Evolutionary conservation across 495 filamentous ascomycete genomes (phyloP), one percentile per base, ranked within the genome.

Genomic region (Filosporella fistucella): DNA sequence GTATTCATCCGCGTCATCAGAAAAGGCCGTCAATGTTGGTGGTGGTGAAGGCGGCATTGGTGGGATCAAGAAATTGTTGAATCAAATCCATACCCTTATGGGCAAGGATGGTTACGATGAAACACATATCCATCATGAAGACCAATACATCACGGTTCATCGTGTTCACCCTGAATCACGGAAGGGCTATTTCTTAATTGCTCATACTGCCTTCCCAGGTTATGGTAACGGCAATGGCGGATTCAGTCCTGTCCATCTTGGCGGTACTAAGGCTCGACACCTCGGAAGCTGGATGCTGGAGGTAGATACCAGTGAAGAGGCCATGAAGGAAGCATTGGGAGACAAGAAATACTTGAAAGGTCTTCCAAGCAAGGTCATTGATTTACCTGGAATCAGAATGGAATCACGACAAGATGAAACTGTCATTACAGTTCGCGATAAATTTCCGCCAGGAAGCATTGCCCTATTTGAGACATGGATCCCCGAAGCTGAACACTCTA

Each of bases 391-490:
- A 22, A 76, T 90, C 36, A 60, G 68, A 26, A 70, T 94, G 52
- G 87, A 93, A 55, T 67, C 74, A 11, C 71, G 77, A 42, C 78
- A 71, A 0, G 71, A 84, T 17, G 82, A 85, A 36, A 89, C 89
- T n/a, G 75, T 80, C 30, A 87, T 98, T 47, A 81, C 78, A 4
- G 79, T 95, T n/a, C 80, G 84, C 5, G 79, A 88, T 16, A 75
- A 77, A 34, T 91, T 99, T 58, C 85, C 88, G 14, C 90, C 94
- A 20, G 94, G 94, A 52, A 91, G 88, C 52, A 93, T 97, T 51
- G 89, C 94, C 17, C 68, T 99, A 2, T 95, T 96, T 52, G 88
- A 97, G 68, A 99, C 94, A 0, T 95, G 83, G 82, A 91, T 97
- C 40, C 90, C 90, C 4, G 76, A 75, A 7, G 83, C 86, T 4